Evolutionary conservation across 208 protist genomes (phyloP).

Genomic region (Strigomonas culicis): DNA sequence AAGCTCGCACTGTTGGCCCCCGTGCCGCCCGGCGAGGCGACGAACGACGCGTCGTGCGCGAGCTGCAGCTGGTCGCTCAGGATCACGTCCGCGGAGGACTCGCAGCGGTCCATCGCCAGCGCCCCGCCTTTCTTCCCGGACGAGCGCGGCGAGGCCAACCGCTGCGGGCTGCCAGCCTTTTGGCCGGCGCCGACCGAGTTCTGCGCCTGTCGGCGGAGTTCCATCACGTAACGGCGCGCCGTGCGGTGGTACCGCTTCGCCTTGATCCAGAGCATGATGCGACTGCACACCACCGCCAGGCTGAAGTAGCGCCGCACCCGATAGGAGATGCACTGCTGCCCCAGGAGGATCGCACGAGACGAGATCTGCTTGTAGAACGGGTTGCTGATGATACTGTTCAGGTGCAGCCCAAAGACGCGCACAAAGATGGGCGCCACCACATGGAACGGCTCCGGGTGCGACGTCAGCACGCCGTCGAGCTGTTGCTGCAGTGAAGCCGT

Average conservation of each 20-base stretch:
- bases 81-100: background rate
- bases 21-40: background rate
- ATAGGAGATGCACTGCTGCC: slow-evolving; percentile 35
- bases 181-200: background rate
- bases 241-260: slow-evolving; percentile 35
- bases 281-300: slow-evolving; percentile 46
- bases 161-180: background rate
- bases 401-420: slow-evolving; percentile 49
- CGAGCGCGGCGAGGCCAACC: background rate
- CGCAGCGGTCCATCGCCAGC: background rate
- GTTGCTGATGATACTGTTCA: slow-evolving; percentile 29
- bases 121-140: background rate
- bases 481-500: slow-evolving; percentile 55
- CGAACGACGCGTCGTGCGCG: background rate
- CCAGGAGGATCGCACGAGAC: slow-evolving; percentile 25
- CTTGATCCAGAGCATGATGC: slow-evolving; percentile 59
- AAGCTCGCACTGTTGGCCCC: background rate
- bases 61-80: background rate
- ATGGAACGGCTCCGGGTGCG: slow-evolving; percentile 32
- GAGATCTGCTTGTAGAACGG: slow-evolving; percentile 19
- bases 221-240: slow-evolving; percentile 1
- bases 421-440: slow-evolving; percentile 67
- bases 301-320: slow-evolving; percentile 50
- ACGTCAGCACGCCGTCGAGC: slow-evolving; percentile 50
- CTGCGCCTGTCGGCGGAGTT: background rate